A percentile compares a stretch with the other conserved stretches of the same genome.
These are phyloP conservation scores for Blastobotrys indianensis DNA, from an alignment of 1,139 yeast genomes.

Conservation along the genomic window DNA sequence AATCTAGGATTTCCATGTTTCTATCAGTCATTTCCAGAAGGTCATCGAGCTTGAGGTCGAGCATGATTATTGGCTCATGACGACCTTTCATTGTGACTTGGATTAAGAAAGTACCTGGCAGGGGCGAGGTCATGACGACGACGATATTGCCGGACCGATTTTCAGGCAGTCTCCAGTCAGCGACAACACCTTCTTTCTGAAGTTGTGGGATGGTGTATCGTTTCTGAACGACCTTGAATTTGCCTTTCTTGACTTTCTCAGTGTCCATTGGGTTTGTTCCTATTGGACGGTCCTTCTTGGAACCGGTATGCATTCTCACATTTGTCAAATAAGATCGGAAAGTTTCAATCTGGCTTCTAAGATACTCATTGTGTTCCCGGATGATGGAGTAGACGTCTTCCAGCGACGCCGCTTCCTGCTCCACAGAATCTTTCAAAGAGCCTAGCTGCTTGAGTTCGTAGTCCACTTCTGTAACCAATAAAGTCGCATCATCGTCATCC, in stretches of 20 bases:
- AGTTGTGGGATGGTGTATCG: slow-evolving; percentile 32
- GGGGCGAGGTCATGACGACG: slow-evolving; percentile 31
- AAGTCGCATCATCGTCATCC: slow-evolving; percentile 29
- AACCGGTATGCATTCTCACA: slow-evolving; percentile 35
- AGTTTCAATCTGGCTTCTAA: slow-evolving; percentile 34
- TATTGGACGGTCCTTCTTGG: slow-evolving; percentile 28
- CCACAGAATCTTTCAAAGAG: slow-evolving; percentile 33
- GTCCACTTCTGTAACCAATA: slow-evolving; percentile 34
- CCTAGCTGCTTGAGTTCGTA: slow-evolving; percentile 37
- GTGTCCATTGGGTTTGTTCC: slow-evolving; percentile 23
- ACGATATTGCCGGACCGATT: slow-evolving; percentile 22
- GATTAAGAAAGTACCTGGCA: slow-evolving; percentile 36
- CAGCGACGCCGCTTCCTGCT: slow-evolving; percentile 32
- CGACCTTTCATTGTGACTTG: slow-evolving; percentile 33
- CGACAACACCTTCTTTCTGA: slow-evolving; percentile 31
- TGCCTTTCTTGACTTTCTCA: slow-evolving; percentile 20
- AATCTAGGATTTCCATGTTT: slow-evolving; percentile 29
- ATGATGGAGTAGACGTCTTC: slow-evolving; percentile 34
- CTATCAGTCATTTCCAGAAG: slow-evolving; percentile 32
- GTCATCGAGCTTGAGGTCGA: slow-evolving; percentile 36
- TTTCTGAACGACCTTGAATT: slow-evolving; percentile 27
- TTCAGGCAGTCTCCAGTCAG: slow-evolving; percentile 31
- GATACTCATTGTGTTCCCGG: slow-evolving; percentile 36
- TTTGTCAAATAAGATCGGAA: slow-evolving; percentile 35
- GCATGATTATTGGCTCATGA: slow-evolving; percentile 27